Evolutionary conservation across 305 asterid genomes (phyloP).

Genomic region (Fraxinus ornus): DNA sequence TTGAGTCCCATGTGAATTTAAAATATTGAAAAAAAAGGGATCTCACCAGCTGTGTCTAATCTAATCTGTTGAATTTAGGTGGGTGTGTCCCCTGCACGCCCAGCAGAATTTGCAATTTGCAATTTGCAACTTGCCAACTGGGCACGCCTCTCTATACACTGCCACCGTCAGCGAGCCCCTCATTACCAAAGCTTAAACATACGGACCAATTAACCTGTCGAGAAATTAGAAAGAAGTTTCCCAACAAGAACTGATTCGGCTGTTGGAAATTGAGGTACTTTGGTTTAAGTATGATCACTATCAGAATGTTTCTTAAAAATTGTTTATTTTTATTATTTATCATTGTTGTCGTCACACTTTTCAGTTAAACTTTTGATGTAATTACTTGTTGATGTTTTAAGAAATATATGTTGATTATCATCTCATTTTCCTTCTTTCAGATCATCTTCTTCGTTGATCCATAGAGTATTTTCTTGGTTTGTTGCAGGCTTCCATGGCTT

Average conservation of each 20-base stretch:
- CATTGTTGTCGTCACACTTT: neutral
- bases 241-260: neutral
- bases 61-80: no score
- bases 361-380: neutral
- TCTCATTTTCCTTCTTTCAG: neutral
- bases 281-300: neutral
- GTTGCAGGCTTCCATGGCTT: conserved; percentile 51
- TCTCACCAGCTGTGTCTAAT: no score
- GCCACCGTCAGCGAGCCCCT: neutral
- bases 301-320: neutral
- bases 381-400: neutral
- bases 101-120: no score
- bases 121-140: neutral
- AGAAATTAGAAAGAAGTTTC: neutral
- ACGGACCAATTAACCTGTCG: neutral
- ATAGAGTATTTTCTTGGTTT: conserved; percentile 10
- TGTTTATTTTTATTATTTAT: neutral
- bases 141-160: neutral
- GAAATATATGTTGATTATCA: neutral
- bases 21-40: no score
- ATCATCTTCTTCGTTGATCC: neutral
- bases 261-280: neutral
- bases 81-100: no score
- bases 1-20: no score
- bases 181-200: neutral